A percentile compares a stretch with the other conserved stretches of the same genome.
Conservation (phyloP, 1,139 yeast genomes). For the Pichia inconspicua region DNA sequence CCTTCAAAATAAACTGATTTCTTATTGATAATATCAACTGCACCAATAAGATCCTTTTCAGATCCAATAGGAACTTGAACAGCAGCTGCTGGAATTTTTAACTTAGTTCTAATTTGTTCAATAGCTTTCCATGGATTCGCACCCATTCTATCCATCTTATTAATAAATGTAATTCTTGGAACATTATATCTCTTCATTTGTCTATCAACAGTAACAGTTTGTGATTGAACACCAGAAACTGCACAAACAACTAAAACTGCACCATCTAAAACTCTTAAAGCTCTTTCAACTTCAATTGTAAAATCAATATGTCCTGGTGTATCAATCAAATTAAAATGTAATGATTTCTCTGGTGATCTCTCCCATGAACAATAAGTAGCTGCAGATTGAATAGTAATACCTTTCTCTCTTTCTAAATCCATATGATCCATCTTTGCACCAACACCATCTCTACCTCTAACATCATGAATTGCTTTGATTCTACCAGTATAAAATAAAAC, state of each 20-base stretch:
- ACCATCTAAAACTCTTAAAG: constrained; percentile 92
- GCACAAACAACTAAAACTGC: constrained; percentile 98
- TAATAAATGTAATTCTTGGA: constrained; percentile 91
- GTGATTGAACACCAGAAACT: constrained; percentile 96
- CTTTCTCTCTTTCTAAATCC: constrained; percentile 96
- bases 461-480: constrained; percentile 96
- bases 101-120: constrained; percentile 78
- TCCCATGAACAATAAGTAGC: constrained; percentile 98
- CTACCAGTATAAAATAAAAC: constrained; percentile 94
- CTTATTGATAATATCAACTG: constrained; percentile 81
- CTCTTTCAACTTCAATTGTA: constrained; percentile 97
- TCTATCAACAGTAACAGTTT: constrained; percentile 96
- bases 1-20: constrained; percentile 89
- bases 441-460: constrained; percentile 93
- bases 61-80: constrained; percentile 96
- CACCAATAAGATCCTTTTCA: constrained; percentile 78
- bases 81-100: constrained; percentile 94
- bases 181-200: constrained; percentile 98
- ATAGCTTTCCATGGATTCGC: constrained; percentile 94
- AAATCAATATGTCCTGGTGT: constrained; percentile 98
- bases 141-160: constrained; percentile 99
- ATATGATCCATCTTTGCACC: constrained; percentile 99
- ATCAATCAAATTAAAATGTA: constrained; percentile 86
- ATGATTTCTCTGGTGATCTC: constrained; percentile 53
- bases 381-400: constrained; percentile 97